phyloP scores from a whole-genome alignment of 257 asterid species.

The Solanum microdontum region DNA sequence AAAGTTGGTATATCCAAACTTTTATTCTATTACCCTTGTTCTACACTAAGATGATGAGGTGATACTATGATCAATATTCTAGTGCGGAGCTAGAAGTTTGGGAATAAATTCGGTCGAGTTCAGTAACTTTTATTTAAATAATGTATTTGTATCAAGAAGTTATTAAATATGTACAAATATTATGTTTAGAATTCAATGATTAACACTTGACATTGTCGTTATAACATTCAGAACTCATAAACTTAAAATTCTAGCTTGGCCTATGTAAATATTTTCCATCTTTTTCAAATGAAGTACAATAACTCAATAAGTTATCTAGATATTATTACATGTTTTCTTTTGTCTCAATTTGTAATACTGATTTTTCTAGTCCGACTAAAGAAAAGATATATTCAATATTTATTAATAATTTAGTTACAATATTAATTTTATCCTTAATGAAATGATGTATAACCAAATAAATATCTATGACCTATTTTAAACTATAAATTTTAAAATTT shows the following conservation, averaged over 20 bases:
- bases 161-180: no score
- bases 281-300: neutral
- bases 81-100: no score
- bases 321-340: no score
- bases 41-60: neutral
- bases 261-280: neutral
- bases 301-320: neutral
- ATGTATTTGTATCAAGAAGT: neutral
- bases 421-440: no score
- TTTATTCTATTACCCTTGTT: neutral
- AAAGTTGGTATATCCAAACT: neutral
- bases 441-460: no score
- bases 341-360: neutral
- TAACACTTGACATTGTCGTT: neutral
- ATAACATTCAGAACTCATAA: neutral
- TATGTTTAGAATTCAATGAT: rapidly evolving
- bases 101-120: rapidly evolving
- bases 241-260: neutral
- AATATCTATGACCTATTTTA: no score
- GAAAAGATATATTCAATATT: no score
- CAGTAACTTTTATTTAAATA: no score
- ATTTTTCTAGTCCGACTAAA: neutral
- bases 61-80: neutral
- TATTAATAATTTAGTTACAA: no score
- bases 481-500: no score